Base-by-base conservation (phyloP, 768 basidiomycete genomes). In the Lentinula sp. region DNA sequence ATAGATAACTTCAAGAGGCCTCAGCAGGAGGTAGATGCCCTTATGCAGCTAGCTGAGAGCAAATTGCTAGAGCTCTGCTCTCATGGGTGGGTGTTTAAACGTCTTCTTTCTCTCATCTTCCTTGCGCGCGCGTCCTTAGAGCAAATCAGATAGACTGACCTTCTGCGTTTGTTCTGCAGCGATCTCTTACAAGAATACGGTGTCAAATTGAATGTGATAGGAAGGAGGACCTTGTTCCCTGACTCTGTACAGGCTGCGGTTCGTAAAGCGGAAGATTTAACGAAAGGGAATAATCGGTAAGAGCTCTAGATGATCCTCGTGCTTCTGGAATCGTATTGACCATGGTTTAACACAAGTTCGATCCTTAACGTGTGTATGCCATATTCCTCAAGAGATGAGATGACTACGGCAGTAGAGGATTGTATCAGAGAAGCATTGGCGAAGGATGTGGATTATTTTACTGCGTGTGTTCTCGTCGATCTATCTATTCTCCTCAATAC, bases 1-100 rank as follows among this genome's bases (percentile, higher is more conserved):
- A 94, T 98, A 62, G 96, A 98, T 67, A 99, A 98, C 75, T 98
- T 98, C 76, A 91, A 91, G 63, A 83, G 97, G 21, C 81, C 89
- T 0, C 77, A 83, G 58, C 87, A 88, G 4, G 97, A 99, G 71
- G 93, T 99, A 1, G 84, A 89, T 28, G 85, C 85, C 2, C 79
- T 98, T 66, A 94, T 99, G 93, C 71, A 76, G n/a, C 72, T 99
- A 52, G 89, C 91, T 0, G 86, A 92, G 70, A 79, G 80, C 15
- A 87, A 88, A 63, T 78, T 98, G 32, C 69, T 86, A 39, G 92
- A 96, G 70, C 76, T 98, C 16, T 89, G 87, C 56, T 67, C 80
- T 62, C 82, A 91, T 65, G 95, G 93, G 96, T 97, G 67, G 58
- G 86, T 75, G 4, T 7, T 13, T 43, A 21, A 28, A 50, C 46